Conservation (phyloP, 2,329 filamentous ascomycete species). For the Biscogniauxia mediterranea region DNA sequence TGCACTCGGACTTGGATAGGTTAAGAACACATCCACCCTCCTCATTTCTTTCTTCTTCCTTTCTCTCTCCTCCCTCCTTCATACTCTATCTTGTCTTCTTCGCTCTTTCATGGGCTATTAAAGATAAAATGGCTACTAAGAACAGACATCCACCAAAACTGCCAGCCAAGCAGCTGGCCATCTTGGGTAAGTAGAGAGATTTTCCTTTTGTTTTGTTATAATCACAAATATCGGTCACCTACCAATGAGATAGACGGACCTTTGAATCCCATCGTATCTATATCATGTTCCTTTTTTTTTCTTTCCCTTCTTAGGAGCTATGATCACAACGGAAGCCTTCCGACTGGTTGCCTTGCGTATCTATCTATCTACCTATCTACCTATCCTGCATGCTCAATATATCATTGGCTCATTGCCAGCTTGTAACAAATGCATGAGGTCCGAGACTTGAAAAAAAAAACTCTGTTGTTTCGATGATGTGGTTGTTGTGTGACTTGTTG, state of each 20-base stretch:
- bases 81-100: not conserved
- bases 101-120: not conserved
- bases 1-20: too few species aligned
- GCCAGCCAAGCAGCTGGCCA: slow-evolving; percentile 73
- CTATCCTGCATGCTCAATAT: slow-evolving; percentile 15
- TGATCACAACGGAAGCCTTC: not conserved
- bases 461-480: slow-evolving; percentile 1
- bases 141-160: slow-evolving; percentile 53
- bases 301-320: not conserved
- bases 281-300: too few species aligned
- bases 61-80: not conserved
- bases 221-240: not conserved
- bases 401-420: slow-evolving; percentile 7
- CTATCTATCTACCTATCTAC: not conserved
- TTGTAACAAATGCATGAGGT: not conserved
- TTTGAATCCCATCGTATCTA: not conserved
- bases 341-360: slow-evolving; percentile 8
- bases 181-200: slow-evolving; percentile 61
- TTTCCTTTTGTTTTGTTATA: slow-evolving; percentile 11
- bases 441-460: slow-evolving; percentile 5
- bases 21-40: too few species aligned
- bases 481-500: slow-evolving; percentile 24
- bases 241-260: not conserved
- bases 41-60: not conserved
- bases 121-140: slow-evolving; percentile 20